Evolutionary conservation across 225 moss, liverwort and hornwort genomes (phyloP).

Genomic region (Rhytidiadelphus loreus): DNA sequence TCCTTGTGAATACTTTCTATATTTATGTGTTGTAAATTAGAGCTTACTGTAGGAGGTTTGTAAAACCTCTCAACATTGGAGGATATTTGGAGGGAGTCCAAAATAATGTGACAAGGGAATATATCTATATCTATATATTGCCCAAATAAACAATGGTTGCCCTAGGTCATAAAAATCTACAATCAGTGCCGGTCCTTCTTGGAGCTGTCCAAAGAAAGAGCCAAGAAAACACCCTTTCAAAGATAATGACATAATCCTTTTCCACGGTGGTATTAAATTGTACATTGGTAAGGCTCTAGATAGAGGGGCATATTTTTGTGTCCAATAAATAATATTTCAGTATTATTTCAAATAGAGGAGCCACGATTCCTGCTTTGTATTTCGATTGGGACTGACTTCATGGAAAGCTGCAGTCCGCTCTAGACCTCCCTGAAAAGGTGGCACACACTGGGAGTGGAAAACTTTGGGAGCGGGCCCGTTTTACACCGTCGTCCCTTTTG

Average conservation of each 20-base stretch:
- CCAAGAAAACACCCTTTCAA: not conserved
- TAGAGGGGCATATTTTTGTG: too few relatives aligned
- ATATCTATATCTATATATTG: too few relatives aligned
- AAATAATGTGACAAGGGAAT: too few relatives aligned
- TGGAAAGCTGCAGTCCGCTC: not conserved
- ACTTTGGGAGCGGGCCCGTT: not conserved
- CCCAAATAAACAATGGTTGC: not conserved
- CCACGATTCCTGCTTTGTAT: not conserved
- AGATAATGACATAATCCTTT: not conserved
- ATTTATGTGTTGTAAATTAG: not conserved
- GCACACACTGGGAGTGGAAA: not conserved
- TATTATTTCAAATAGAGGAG: not conserved
- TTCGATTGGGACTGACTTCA: not conserved
- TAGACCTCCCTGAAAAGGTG: not conserved
- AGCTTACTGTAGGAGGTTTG: not conserved
- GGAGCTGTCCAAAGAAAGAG: not conserved
- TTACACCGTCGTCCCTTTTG: not conserved
- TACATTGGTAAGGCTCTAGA: not conserved
- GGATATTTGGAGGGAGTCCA: accelerated
- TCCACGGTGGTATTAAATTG: not conserved
- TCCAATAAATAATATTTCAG: not conserved
- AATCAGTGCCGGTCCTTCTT: not conserved
- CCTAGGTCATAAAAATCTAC: not conserved
- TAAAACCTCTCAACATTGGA: not conserved
- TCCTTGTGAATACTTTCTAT: not conserved